phyloP scores from a whole-genome alignment of 83 land plant species.

The Isoetes engelmannii region DNA sequence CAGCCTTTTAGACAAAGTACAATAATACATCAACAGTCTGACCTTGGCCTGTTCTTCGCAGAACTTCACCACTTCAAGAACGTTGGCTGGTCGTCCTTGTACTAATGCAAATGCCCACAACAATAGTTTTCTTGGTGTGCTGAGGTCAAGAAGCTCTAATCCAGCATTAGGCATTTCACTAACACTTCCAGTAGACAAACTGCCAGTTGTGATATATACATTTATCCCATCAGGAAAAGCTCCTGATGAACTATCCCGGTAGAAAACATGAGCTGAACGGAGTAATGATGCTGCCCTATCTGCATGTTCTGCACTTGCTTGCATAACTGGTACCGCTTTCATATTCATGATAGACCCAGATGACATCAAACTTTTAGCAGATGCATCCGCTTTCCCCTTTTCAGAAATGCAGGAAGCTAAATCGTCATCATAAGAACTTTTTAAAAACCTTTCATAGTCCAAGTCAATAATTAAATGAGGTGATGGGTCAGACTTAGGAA shows the following conservation, averaged over 20 bases:
- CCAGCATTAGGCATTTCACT: slow-evolving; percentile 16
- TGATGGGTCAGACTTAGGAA: background rate
- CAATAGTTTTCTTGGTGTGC: slow-evolving; percentile 78
- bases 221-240: slow-evolving; percentile 63
- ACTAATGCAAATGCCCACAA: slow-evolving; percentile 84
- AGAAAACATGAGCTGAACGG: slow-evolving; percentile 61
- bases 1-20: too few relatives aligned
- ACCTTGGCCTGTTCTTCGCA: slow-evolving; percentile 94
- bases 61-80: slow-evolving; percentile 63
- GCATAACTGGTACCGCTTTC: slow-evolving; percentile 45
- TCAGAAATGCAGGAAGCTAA: background rate
- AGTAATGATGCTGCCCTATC: slow-evolving; percentile 60
- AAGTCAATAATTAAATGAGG: slow-evolving; percentile 4
- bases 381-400: background rate
- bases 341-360: slow-evolving; percentile 40
- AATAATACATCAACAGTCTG: background rate
- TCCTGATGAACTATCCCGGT: slow-evolving; percentile 74
- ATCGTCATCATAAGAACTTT: slow-evolving; percentile 9
- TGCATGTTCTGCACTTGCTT: slow-evolving; percentile 56
- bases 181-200: slow-evolving; percentile 4
- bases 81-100: slow-evolving; percentile 63
- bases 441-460: background rate
- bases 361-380: slow-evolving; percentile 34
- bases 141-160: slow-evolving; percentile 58
- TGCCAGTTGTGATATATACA: slow-evolving; percentile 30